A percentile compares a stretch with the other conserved stretches of the same genome.
phyloP scores from a whole-genome alignment of 768 basidiomycete species.

The Leccinum fibrillosum region DNA sequence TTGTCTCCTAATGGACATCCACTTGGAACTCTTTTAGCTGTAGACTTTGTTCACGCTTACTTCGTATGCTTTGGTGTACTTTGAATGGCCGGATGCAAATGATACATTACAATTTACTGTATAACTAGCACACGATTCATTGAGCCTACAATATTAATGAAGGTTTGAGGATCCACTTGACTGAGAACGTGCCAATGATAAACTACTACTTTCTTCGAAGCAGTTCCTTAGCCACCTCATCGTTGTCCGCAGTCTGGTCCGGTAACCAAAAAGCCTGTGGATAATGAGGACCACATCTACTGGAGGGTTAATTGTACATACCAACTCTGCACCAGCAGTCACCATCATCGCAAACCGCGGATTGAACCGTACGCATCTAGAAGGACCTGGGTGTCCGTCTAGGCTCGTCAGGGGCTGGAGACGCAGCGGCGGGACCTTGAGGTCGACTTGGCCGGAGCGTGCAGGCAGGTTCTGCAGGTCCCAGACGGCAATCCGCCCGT shows the following conservation, averaged over 20 bases:
- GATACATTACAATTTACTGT: neutral
- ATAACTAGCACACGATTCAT: neutral
- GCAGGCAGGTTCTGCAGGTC: slow-evolving; percentile 67
- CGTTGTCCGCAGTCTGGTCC: slow-evolving; percentile 63
- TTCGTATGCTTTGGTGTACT: neutral
- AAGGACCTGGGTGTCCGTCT: slow-evolving; percentile 81
- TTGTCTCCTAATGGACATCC: neutral
- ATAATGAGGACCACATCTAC: slow-evolving; percentile 16
- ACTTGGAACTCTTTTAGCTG: neutral
- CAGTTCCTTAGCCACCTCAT: slow-evolving; percentile 68
- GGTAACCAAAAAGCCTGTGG: slow-evolving; percentile 62
- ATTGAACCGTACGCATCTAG: slow-evolving; percentile 87
- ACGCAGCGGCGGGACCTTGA: slow-evolving; percentile 48
- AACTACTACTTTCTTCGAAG: slow-evolving; percentile 47
- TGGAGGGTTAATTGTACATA: slow-evolving; percentile 33
- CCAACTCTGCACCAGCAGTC: slow-evolving; percentile 80
- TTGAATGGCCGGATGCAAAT: slow-evolving; percentile 1
- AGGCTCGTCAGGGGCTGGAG: slow-evolving; percentile 49
- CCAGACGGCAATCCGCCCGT: slow-evolving; percentile 87
- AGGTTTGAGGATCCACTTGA: neutral
- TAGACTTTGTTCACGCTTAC: slow-evolving; percentile 6
- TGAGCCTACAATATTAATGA: neutral
- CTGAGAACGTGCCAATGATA: neutral
- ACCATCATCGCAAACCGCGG: slow-evolving; percentile 87
- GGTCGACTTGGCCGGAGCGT: slow-evolving; percentile 50